Percentiles rank a stretch among this genome's conserved stretches.
Evolutionary conservation across 2,329 filamentous ascomycete species (phyloP).

Genomic region (Aspergillus flavus): DNA sequence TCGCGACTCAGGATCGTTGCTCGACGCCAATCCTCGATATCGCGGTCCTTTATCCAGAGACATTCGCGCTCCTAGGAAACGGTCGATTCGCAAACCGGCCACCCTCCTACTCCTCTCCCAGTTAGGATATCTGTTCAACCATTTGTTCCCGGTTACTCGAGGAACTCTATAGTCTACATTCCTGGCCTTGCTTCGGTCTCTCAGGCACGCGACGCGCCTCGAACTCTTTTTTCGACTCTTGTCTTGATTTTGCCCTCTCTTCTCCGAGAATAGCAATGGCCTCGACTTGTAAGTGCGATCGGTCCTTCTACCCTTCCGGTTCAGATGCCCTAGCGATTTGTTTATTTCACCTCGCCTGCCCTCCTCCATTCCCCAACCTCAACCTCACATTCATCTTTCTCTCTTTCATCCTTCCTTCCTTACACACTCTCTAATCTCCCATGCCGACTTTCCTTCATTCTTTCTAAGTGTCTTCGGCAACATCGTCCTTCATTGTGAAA

Average conservation of each 20-base stretch:
- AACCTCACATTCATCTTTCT: slow-evolving; percentile 29
- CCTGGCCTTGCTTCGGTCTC: slow-evolving; percentile 42
- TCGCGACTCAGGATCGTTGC: slow-evolving; percentile 22
- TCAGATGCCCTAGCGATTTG: slow-evolving; percentile 37
- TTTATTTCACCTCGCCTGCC: slow-evolving; percentile 45
- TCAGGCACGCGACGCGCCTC: slow-evolving; percentile 42
- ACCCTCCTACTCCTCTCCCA: slow-evolving; percentile 2
- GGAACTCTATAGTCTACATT: slow-evolving; percentile 43
- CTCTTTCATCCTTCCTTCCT: slow-evolving; percentile 21
- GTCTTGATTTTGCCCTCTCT: slow-evolving; percentile 18
- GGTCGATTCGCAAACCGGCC: slow-evolving; percentile 6
- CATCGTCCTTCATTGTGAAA: slow-evolving; percentile 16
- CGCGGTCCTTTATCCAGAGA: slow-evolving; percentile 22
- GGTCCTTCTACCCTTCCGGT: slow-evolving; percentile 25
- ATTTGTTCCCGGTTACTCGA: slow-evolving; percentile 36
- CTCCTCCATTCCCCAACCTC: slow-evolving; percentile 34
- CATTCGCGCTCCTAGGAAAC: slow-evolving; percentile 26
- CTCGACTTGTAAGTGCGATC: slow-evolving; percentile 42
- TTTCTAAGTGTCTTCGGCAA: slow-evolving; percentile 16
- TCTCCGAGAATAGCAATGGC: slow-evolving; percentile 37
- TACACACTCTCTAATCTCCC: slow-evolving; percentile 15
- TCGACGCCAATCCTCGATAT: slow-evolving; percentile 16
- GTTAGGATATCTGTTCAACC: slow-evolving; percentile 9
- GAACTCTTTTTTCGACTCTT: slow-evolving; percentile 19
- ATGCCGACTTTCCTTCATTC: slow-evolving; percentile 26